These are phyloP conservation scores for Boletus coccyginus DNA, from an alignment of 768 basidiomycete genomes.

Conservation along the genomic window DNA sequence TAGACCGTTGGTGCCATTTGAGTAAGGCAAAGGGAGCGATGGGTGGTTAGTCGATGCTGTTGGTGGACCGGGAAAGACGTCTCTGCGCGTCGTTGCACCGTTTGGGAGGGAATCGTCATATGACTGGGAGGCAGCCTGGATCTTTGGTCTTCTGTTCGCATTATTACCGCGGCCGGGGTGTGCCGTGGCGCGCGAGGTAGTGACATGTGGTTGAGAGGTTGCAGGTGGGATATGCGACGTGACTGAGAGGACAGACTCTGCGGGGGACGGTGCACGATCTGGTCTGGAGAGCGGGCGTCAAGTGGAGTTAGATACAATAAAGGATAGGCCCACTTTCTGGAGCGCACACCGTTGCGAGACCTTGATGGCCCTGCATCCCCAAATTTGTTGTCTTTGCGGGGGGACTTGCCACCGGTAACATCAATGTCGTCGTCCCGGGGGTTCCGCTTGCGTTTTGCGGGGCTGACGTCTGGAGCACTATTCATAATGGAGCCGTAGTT, in stretches of 20 bases:
- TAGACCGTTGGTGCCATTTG: constrained; percentile 36
- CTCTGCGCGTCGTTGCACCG: constrained; percentile 38
- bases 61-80: constrained; percentile 48
- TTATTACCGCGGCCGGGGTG: constrained; percentile 33
- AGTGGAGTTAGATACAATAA: not conserved
- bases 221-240: constrained; percentile 58
- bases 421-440: constrained; percentile 67
- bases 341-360: constrained; percentile 50
- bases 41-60: constrained; percentile 50
- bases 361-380: constrained; percentile 43
- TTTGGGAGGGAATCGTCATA: constrained; percentile 42
- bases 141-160: constrained; percentile 43
- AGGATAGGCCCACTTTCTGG: constrained; percentile 53
- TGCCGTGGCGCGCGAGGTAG: constrained; percentile 27
- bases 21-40: constrained; percentile 47
- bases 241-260: constrained; percentile 71
- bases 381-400: constrained; percentile 55
- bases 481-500: constrained; percentile 54
- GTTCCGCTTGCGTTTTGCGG: constrained; percentile 61
- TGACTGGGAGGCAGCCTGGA: constrained; percentile 36
- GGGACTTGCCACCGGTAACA: constrained; percentile 46
- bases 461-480: constrained; percentile 53
- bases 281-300: constrained; percentile 36
- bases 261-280: constrained; percentile 66
- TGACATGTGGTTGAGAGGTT: constrained; percentile 26